Conservation (phyloP, 345 rosid species). For the Gossypium sturtianum region DNA sequence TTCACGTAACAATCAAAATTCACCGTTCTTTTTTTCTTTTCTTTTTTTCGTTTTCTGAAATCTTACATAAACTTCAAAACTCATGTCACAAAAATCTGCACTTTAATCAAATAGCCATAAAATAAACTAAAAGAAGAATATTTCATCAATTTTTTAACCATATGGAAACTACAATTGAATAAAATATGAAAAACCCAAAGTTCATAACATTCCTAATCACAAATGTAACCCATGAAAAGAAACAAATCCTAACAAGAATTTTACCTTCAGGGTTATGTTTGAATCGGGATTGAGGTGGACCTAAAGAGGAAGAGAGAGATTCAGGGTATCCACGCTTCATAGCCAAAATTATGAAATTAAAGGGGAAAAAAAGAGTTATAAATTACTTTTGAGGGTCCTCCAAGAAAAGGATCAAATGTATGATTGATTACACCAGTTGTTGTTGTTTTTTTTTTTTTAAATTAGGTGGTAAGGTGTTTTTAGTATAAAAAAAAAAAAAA, state of each 20-base stretch:
- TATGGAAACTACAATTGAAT: not conserved
- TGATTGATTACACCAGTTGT: not conserved
- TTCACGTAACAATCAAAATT: not conserved
- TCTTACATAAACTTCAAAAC: not conserved
- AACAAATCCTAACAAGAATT: not conserved
- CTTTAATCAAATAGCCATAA: not conserved
- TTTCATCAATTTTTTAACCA: not conserved
- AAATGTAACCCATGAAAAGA: not conserved
- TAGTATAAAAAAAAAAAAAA: not conserved
- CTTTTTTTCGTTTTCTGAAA: not conserved
- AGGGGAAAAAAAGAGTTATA: not conserved
- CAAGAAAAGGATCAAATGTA: not conserved
- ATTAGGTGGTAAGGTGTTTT: not conserved
- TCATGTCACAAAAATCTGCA: not conserved
- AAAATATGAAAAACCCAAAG: constrained; percentile 6
- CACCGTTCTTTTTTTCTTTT: not conserved
- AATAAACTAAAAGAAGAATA: not conserved
- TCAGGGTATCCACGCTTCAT: constrained; percentile 80
- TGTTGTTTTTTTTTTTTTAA: not conserved
- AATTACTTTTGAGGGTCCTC: not conserved
- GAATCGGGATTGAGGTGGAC: constrained; percentile 61
- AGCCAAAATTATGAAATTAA: not conserved
- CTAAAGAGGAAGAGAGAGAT: constrained; percentile 55
- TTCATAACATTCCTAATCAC: not conserved
- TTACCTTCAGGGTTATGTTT: constrained; percentile 68